phyloP scores from a whole-genome alignment of 495 filamentous ascomycete species.

The Trichoderma parareesei region DNA sequence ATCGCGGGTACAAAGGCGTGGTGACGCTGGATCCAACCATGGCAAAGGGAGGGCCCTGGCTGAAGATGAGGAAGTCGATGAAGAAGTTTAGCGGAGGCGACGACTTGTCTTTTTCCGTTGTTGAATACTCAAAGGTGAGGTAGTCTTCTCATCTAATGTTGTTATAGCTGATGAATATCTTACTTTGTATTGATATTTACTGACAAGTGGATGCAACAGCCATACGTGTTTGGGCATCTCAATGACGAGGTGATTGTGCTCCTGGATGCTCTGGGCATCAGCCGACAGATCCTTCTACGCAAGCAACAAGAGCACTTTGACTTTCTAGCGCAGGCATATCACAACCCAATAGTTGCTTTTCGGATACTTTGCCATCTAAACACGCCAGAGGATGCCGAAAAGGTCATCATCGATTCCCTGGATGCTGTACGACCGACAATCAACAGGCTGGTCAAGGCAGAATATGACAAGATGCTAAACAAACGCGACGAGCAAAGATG shows the following conservation, averaged over 20 bases:
- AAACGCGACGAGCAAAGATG: slow-evolving; percentile 39
- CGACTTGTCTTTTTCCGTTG: slow-evolving; percentile 38
- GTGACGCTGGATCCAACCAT: slow-evolving; percentile 37
- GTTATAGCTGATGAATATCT: too few species aligned
- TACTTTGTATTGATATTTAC: not conserved
- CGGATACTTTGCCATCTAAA: slow-evolving; percentile 36
- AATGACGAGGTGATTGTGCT: slow-evolving; percentile 45
- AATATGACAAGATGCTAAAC: slow-evolving; percentile 39
- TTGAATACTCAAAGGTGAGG: slow-evolving; percentile 39
- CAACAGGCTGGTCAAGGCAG: slow-evolving; percentile 29
- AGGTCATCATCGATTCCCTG: slow-evolving; percentile 35
- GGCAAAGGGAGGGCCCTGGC: slow-evolving; percentile 19
- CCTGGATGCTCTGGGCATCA: slow-evolving; percentile 36
- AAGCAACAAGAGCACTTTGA: slow-evolving; percentile 40
- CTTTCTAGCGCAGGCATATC: slow-evolving; percentile 27
- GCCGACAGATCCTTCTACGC: slow-evolving; percentile 24
- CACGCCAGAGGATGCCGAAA: slow-evolving; percentile 35
- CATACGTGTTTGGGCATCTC: slow-evolving; percentile 39
- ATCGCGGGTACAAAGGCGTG: slow-evolving; percentile 45
- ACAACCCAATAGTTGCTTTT: slow-evolving; percentile 30
- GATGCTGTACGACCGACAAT: slow-evolving; percentile 26
- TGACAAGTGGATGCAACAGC: slow-evolving; percentile 19
- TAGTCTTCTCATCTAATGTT: not conserved
- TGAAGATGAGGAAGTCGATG: slow-evolving; percentile 45
- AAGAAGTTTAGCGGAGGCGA: slow-evolving; percentile 38